phyloP scores from a whole-genome alignment of 169 alveolate genomes.

The Plasmodium adleri region DNA sequence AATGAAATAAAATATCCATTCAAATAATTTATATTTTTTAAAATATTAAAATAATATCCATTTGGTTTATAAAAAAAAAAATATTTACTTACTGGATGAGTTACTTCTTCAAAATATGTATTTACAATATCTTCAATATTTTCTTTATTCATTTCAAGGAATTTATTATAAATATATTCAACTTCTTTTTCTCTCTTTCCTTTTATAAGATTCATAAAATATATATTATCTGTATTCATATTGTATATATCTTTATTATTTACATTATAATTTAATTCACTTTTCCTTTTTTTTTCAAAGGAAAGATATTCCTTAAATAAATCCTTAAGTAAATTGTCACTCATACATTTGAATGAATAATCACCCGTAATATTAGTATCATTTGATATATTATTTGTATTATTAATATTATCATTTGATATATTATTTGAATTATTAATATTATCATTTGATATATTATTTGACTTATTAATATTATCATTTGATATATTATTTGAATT shows the following conservation, averaged over 20 bases:
- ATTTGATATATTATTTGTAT: not conserved
- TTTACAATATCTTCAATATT: constrained; percentile 33
- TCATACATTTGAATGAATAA: not conserved
- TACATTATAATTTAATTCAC: not conserved
- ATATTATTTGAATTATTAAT: not conserved
- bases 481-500: not conserved
- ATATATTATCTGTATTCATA: constrained; percentile 1
- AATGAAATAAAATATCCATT: constrained; percentile 45
- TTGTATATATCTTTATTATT: not conserved
- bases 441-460: not conserved
- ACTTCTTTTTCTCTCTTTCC: constrained; percentile 32
- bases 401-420: not conserved
- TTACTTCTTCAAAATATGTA: constrained; percentile 39
- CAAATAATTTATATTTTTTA: constrained; percentile 55
- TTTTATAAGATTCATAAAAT: constrained; percentile 29
- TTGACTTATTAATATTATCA: not conserved
- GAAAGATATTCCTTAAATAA: constrained; percentile 35
- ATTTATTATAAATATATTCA: constrained; percentile 29
- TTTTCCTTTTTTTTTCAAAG: constrained; percentile 29
- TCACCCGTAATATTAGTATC: not conserved
- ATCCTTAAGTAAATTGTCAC: not conserved
- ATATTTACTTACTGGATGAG: constrained; percentile 50
- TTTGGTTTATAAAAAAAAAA: constrained; percentile 60
- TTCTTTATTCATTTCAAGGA: constrained; percentile 12
- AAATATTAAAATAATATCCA: constrained; percentile 37